Conservation (phyloP, 1,284 basidiomycete species). For the Cerrena zonata region DNA sequence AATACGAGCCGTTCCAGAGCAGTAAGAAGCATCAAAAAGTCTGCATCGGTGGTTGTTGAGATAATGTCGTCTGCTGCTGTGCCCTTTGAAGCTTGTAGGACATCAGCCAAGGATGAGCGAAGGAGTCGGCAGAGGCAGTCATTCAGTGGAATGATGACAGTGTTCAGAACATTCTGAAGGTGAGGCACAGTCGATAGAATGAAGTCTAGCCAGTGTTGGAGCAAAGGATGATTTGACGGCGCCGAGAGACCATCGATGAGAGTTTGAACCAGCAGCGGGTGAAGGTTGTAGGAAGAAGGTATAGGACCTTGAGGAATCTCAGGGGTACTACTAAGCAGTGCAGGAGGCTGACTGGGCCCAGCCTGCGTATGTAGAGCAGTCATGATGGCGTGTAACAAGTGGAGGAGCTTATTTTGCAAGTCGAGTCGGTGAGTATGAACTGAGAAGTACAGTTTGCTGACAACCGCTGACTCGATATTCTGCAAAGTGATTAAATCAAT, state of each 20-base stretch:
- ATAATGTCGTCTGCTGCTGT: slow-evolving; percentile 36
- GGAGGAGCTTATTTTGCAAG: slow-evolving; percentile 88
- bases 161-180: slow-evolving; percentile 66
- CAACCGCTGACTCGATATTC: slow-evolving; percentile 63
- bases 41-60: slow-evolving; percentile 67
- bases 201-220: slow-evolving; percentile 97
- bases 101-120: slow-evolving; percentile 51
- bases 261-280: slow-evolving; percentile 70
- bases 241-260: slow-evolving; percentile 76
- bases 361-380: slow-evolving; percentile 40
- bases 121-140: slow-evolving; percentile 79
- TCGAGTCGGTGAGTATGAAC: slow-evolving; percentile 70
- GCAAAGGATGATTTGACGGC: slow-evolving; percentile 66
- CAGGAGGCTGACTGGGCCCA: slow-evolving; percentile 21
- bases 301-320: slow-evolving; percentile 17
- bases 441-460: slow-evolving; percentile 71
- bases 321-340: slow-evolving; percentile 10
- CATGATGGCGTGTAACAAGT: slow-evolving; percentile 82
- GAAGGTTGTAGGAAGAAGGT: slow-evolving; percentile 39
- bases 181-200: slow-evolving; percentile 84
- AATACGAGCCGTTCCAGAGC: slow-evolving; percentile 77
- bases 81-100: slow-evolving; percentile 39
- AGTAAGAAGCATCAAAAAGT: slow-evolving; percentile 78
- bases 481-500: slow-evolving; percentile 55
- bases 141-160: slow-evolving; percentile 71